Conservation (phyloP, 441 rosid genomes). For the Populus hybrid region DNA sequence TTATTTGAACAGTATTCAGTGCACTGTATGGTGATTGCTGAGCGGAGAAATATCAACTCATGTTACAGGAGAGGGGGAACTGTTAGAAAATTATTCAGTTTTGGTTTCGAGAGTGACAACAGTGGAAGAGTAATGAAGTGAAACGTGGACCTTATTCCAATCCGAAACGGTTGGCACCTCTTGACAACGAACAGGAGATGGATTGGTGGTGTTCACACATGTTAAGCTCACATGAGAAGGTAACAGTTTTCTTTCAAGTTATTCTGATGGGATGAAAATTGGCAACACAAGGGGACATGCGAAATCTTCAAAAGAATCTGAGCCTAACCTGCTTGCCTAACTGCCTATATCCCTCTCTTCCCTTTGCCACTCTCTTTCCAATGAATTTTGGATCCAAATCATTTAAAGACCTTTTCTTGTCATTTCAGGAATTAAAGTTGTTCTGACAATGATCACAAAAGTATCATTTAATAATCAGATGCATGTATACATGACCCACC, state of each 20-base stretch:
- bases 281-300: not conserved
- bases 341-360: not conserved
- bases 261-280: too few species aligned
- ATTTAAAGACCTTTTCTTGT: conserved; percentile 16
- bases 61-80: not conserved
- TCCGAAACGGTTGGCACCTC: not conserved
- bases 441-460: not conserved
- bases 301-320: not conserved
- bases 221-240: not conserved
- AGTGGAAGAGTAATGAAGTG: not conserved
- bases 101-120: not conserved
- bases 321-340: conserved; percentile 1
- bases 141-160: not conserved
- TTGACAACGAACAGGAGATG: not conserved
- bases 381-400: conserved; percentile 22
- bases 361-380: conserved; percentile 8
- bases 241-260: not conserved
- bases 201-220: not conserved
- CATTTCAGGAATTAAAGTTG: conserved; percentile 16
- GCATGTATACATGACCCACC: not conserved
- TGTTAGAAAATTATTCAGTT: not conserved
- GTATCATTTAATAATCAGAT: not conserved
- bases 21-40: not conserved
- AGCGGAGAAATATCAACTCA: not conserved
- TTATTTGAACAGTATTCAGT: not conserved